Evolutionary conservation across 2,329 filamentous ascomycete species (phyloP).

Genomic region (Diaporthe longicolla): DNA sequence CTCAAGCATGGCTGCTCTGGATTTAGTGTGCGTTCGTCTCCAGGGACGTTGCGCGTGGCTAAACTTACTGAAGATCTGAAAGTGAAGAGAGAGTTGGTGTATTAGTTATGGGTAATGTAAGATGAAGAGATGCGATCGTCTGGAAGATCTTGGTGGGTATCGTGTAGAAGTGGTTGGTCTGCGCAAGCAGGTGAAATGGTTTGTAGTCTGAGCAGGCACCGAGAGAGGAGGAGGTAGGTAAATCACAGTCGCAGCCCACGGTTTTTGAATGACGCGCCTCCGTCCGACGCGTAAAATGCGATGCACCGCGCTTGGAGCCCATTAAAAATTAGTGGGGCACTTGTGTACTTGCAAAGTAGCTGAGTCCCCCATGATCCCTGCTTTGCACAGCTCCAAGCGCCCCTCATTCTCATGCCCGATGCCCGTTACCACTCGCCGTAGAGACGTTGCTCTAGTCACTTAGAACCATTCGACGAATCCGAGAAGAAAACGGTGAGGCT

Average conservation of each 20-base stretch:
- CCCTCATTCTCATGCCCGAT: background rate
- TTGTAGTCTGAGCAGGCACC: slow-evolving; percentile 16
- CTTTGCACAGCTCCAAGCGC: background rate
- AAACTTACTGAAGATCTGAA: slow-evolving; percentile 44
- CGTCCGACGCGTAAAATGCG: slow-evolving; percentile 9
- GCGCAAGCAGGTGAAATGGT: slow-evolving; percentile 15
- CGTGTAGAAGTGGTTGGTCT: background rate
- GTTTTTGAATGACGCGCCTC: slow-evolving; percentile 38
- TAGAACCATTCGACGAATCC: too few relatives aligned
- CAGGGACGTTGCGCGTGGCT: slow-evolving; percentile 20
- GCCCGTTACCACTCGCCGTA: background rate
- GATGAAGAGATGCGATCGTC: background rate
- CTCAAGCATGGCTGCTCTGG: slow-evolving; percentile 81
- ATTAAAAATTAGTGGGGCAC: slow-evolving; percentile 31
- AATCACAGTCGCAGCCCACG: slow-evolving; percentile 29
- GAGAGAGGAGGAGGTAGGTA: slow-evolving; percentile 27
- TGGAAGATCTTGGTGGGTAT: background rate
- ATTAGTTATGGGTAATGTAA: slow-evolving; percentile 27
- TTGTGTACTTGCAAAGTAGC: background rate
- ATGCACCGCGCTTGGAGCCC: slow-evolving; percentile 19
- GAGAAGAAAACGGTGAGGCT: background rate
- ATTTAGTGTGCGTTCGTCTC: slow-evolving; percentile 54
- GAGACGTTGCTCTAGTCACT: background rate
- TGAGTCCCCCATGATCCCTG: slow-evolving; percentile 20
- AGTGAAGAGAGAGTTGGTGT: slow-evolving; percentile 17